Evolutionary conservation across 805 yeast genomes (phyloP).

Genomic region (Myxozyma lipomycoides): DNA sequence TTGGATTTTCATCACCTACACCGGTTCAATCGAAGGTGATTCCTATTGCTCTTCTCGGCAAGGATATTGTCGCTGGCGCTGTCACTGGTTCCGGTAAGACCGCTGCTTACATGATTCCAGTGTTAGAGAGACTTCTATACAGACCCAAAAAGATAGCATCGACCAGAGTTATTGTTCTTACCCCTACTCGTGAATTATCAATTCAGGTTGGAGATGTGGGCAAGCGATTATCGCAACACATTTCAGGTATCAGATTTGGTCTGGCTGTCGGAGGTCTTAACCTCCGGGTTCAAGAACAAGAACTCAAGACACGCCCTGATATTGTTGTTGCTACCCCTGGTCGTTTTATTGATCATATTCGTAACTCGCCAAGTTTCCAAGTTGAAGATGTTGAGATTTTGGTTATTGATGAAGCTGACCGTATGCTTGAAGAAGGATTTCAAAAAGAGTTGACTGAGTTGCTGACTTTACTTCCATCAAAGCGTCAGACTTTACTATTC

Average conservation of each 20-base stretch:
- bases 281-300: conserved; percentile 92
- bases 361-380: conserved; percentile 89
- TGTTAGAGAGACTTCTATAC: conserved; percentile 83
- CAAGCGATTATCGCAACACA: conserved; percentile 71
- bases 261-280: conserved; percentile 98
- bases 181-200: conserved; percentile 98
- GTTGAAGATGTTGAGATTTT: conserved; percentile 89
- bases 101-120: conserved; percentile 96
- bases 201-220: conserved; percentile 96
- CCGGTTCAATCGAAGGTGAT: conserved; percentile 92
- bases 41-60: conserved; percentile 89
- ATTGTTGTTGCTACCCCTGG: conserved; percentile 98
- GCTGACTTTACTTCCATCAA: conserved; percentile 76
- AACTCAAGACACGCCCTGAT: conserved; percentile 88
- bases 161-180: conserved; percentile 82
- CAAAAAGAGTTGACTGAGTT: conserved; percentile 92
- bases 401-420: conserved; percentile 96
- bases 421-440: conserved; percentile 99
- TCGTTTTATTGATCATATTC: conserved; percentile 92
- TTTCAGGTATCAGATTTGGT: conserved; percentile 76
- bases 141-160: conserved; percentile 82
- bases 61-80: conserved; percentile 98
- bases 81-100: conserved; percentile 99
- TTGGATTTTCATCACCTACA: conserved; percentile 85
- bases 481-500: conserved; percentile 88